Evolutionary conservation across 1,284 basidiomycete genomes (phyloP).

Genomic region (Trichosporon coremiiforme): DNA sequence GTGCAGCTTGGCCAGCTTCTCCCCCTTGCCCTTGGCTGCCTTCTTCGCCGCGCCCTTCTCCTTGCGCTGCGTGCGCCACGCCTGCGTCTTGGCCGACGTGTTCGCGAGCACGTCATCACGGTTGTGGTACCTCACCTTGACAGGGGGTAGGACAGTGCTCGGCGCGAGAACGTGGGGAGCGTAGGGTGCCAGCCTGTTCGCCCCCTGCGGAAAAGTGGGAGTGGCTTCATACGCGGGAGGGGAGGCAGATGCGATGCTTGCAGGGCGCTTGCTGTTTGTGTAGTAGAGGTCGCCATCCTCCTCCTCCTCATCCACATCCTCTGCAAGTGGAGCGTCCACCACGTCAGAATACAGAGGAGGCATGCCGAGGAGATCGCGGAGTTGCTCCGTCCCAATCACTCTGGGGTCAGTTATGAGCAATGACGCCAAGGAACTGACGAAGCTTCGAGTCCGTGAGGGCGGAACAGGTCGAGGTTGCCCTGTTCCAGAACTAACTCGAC

Average conservation of each 20-base stretch:
- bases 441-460: neutral
- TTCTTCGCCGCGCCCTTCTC: conserved; percentile 1
- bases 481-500: neutral
- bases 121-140: neutral
- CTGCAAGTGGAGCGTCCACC: no score
- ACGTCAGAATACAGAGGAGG: no score
- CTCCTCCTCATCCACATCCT: no score
- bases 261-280: no score
- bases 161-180: neutral
- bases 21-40: neutral
- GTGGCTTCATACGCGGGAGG: no score
- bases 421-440: no score
- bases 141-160: neutral
- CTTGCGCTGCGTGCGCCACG: neutral
- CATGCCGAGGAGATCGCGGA: no score
- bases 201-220: no score
- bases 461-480: neutral
- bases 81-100: neutral
- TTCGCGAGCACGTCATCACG: neutral
- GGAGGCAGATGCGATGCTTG: no score
- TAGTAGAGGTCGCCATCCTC: no score
- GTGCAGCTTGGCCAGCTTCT: neutral
- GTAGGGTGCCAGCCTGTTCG: neutral
- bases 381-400: no score
- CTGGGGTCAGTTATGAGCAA: no score